Evolutionary conservation across 805 yeast species (phyloP).

Genomic region (Saccharomyces mikatae): DNA sequence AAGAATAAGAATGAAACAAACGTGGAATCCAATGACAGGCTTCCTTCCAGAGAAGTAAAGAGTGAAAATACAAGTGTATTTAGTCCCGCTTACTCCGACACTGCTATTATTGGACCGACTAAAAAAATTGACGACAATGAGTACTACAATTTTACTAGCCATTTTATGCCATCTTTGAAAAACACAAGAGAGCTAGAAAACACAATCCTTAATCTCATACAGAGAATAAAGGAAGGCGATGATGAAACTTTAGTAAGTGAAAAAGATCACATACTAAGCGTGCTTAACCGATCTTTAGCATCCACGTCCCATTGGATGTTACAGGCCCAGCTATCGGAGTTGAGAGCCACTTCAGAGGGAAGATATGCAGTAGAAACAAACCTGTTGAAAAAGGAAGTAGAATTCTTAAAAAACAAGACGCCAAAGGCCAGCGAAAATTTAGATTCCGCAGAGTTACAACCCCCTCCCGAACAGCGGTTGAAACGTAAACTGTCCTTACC

Average conservation of each 20-base stretch:
- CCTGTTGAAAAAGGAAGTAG: constrained; percentile 20
- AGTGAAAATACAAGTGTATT: neutral
- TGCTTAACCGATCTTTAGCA: constrained; percentile 22
- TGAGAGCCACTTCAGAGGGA: constrained; percentile 17
- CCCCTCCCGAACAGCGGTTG: neutral
- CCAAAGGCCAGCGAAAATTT: neutral
- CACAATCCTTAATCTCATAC: constrained; percentile 12
- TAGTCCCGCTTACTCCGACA: neutral
- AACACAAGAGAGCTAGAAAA: constrained; percentile 21
- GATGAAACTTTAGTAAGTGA: constrained; percentile 3
- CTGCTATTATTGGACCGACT: neutral
- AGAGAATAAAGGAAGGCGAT: constrained; percentile 1
- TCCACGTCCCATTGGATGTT: constrained; percentile 28
- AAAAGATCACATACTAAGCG: constrained; percentile 13
- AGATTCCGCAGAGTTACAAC: neutral
- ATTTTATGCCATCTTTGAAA: constrained; percentile 11
- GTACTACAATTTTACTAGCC: neutral
- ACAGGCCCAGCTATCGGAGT: constrained; percentile 24
- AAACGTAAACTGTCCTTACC: neutral
- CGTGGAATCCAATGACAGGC: neutral
- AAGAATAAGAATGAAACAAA: neutral
- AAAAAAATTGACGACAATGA: neutral
- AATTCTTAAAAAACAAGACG: constrained; percentile 13
- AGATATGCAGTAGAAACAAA: constrained; percentile 21
- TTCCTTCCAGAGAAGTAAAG: neutral